Evolutionary conservation across 2,329 filamentous ascomycete genomes (phyloP), one percentile per base, ranked within the genome.

Genomic region (Penicillium sp.): DNA sequence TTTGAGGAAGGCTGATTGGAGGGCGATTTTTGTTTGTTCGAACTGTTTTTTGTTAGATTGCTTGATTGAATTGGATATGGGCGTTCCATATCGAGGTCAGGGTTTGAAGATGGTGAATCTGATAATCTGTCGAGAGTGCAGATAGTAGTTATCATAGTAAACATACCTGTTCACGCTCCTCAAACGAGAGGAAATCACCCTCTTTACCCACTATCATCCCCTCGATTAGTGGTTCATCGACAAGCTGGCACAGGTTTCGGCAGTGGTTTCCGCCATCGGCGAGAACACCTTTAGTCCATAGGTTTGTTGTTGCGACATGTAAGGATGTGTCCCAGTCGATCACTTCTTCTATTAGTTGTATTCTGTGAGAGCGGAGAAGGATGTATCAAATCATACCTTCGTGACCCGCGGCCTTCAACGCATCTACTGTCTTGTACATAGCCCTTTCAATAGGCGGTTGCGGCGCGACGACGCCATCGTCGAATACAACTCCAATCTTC

Each of bases 381-480:
- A 22, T 22, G 19, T 22, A 22, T 22, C 3, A 30, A 3, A 22
- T 22, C 3, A 30, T 19, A 42, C 61, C 77, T 74, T 54, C 75
- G 71, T 16, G 78, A 67, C 56, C 79, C 62, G 76, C 82, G 80
- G 7, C 82, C 75, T 2, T 83, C 68, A 48, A 84, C 63, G 30
- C 84, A 76, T 69, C 64, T 0, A 72, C 73, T 0, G 79, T 68
- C 5, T 72, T 64, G 2, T 69, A 64, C 41, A 88, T 61, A 0
- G 81, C 83, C 25, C 82, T 70, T 1, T 68, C 66, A 14, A 85
- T 72, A 0, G 81, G 81, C 0, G 82, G 82, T 49, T 83, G 81
- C 0, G 80, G 80, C 53, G 73, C 76, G 0, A 84, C 79, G 6
- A 84, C 72, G 0, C 76, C 79, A 52, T 85, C 81, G 62, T 80